Evolutionary conservation across 2,329 filamentous ascomycete species (phyloP).

Genomic region (Colletotrichum plurivorum): DNA sequence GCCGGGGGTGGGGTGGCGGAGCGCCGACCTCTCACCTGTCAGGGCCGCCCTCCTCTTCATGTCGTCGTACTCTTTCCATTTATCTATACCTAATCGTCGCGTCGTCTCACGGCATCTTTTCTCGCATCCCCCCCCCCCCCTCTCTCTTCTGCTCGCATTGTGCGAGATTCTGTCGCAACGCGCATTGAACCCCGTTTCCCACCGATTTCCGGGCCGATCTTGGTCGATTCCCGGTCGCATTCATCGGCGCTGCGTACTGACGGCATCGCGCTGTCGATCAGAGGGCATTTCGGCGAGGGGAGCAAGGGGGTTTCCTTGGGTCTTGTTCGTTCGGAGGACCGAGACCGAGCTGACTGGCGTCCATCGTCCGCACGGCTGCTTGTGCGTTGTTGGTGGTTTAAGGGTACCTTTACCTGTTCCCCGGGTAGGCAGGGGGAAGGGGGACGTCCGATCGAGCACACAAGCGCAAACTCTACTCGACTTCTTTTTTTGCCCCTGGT

Average conservation of each 20-base stretch:
- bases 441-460: too few species aligned
- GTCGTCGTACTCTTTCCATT: constrained; percentile 1
- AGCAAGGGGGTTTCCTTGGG: not conserved
- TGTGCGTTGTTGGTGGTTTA: too few species aligned
- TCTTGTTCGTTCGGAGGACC: too few species aligned
- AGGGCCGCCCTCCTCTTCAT: constrained; percentile 5
- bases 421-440: too few species aligned
- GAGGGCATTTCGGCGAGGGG: not conserved
- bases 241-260: constrained; percentile 1
- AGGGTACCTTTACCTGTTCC: too few species aligned
- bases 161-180: constrained; percentile 12
- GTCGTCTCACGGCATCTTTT: constrained; percentile 16
- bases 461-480: not conserved
- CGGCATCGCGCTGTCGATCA: not conserved
- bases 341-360: too few species aligned
- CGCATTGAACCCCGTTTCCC: not conserved
- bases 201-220: not conserved
- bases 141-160: not conserved
- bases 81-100: not conserved
- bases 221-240: constrained; percentile 5
- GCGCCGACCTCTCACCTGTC: constrained; percentile 29
- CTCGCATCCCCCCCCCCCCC: not conserved
- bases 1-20: constrained; percentile 37
- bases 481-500: not conserved
- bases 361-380: not conserved